Conservation (phyloP, 352 stramenopile genomes). For the Peronospora belbahrii region DNA sequence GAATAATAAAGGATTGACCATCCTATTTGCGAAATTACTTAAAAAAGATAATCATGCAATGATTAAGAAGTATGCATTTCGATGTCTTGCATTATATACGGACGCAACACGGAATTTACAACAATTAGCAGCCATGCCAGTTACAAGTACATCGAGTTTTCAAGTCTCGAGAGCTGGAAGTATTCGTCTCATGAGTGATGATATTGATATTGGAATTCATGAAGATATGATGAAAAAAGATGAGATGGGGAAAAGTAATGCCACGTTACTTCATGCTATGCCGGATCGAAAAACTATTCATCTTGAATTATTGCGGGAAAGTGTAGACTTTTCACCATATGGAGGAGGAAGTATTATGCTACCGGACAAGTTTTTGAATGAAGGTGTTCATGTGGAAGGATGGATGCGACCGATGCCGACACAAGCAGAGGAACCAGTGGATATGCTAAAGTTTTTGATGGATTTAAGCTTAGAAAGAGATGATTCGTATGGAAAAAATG, state of each 20-base stretch:
- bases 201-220: slow-evolving; percentile 39
- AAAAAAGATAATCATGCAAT: slow-evolving; percentile 81
- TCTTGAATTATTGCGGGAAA: slow-evolving; percentile 70
- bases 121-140: slow-evolving; percentile 44
- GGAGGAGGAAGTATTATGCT: slow-evolving; percentile 73
- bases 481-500: slow-evolving; percentile 27
- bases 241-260: slow-evolving; percentile 38
- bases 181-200: slow-evolving; percentile 35
- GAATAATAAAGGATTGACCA: slow-evolving; percentile 73
- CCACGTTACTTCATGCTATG: slow-evolving; percentile 26
- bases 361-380: slow-evolving; percentile 76
- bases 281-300: slow-evolving; percentile 55
- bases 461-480: slow-evolving; percentile 79
- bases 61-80: slow-evolving; percentile 87
- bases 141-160: slow-evolving; percentile 29
- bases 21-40: slow-evolving; percentile 80
- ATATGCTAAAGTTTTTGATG: slow-evolving; percentile 88
- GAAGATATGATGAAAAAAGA: slow-evolving; percentile 26
- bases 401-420: slow-evolving; percentile 76
- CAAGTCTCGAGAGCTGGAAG: slow-evolving; percentile 28
- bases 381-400: slow-evolving; percentile 76
- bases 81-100: slow-evolving; percentile 74
- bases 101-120: slow-evolving; percentile 68
- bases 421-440: slow-evolving; percentile 77
- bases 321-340: slow-evolving; percentile 82